phyloP scores from a whole-genome alignment of 192 early-diverging fungal genomes.

The Backusella westeae region DNA sequence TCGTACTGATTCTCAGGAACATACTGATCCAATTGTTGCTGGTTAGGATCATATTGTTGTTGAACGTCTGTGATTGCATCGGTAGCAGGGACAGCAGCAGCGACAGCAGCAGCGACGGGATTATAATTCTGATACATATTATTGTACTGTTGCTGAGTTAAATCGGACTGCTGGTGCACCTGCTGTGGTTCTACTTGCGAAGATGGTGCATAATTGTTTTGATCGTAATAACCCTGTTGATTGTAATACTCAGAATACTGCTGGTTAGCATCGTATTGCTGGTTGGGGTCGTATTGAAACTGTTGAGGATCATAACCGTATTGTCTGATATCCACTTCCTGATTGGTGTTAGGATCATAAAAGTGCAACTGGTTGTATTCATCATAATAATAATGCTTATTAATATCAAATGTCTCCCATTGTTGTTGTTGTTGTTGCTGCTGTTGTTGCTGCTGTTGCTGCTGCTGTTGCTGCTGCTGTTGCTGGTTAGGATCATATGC shows the following conservation, averaged over 20 bases:
- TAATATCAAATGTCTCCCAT: constrained; percentile 30
- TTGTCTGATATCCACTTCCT: constrained; percentile 30
- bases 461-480: constrained; percentile 3
- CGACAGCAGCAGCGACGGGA: neutral
- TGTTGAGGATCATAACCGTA: constrained; percentile 11
- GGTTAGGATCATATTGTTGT: neutral
- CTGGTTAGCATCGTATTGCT: constrained; percentile 6
- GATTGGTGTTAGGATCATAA: constrained; percentile 36
- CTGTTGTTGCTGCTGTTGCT: neutral
- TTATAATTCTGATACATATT: neutral
- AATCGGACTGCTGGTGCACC: neutral
- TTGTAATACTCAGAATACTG: neutral
- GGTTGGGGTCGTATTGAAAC: constrained; percentile 11
- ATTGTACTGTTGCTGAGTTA: constrained; percentile 14
- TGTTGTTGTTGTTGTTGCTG: constrained; percentile 7
- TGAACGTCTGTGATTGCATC: neutral
- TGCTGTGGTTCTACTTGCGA: constrained; percentile 5
- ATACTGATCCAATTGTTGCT: neutral
- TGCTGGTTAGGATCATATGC: constrained; percentile 15
- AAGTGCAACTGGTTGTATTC: constrained; percentile 31
- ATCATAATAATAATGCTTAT: constrained; percentile 38
- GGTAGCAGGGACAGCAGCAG: neutral
- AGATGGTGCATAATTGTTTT: neutral
- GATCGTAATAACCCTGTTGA: constrained; percentile 4
- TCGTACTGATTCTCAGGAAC: neutral